These are phyloP conservation scores for Pestalotiopsis sp. DNA, from an alignment of 2,329 filamentous ascomycete species.

Conservation along the genomic window DNA sequence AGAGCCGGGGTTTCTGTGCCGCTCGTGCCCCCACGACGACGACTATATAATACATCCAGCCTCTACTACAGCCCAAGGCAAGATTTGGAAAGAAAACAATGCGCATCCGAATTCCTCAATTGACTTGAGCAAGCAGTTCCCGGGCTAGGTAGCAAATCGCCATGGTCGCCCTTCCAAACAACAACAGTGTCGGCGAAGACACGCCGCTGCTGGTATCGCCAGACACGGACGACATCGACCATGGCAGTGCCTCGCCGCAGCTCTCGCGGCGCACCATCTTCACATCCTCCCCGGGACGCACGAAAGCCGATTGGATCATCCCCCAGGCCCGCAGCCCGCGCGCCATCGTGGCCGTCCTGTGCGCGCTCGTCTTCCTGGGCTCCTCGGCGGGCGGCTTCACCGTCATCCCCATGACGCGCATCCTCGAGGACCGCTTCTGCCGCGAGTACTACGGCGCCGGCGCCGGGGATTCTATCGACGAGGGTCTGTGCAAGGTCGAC, in stretches of 20 bases:
- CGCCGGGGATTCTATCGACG: constrained; percentile 33
- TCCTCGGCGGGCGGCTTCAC: constrained; percentile 31
- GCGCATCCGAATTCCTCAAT: too few species aligned
- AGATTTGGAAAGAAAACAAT: too few species aligned
- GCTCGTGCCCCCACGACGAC: too few species aligned
- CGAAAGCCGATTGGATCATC: not conserved
- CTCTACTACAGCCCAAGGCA: too few species aligned
- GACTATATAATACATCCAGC: too few species aligned
- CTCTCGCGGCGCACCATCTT: not conserved
- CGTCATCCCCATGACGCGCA: constrained; percentile 34
- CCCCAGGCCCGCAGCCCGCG: constrained; percentile 10
- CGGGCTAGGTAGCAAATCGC: too few species aligned
- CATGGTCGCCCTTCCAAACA: too few species aligned
- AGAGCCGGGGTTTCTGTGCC: too few species aligned
- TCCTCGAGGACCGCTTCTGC: constrained; percentile 42
- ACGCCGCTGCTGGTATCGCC: too few species aligned
- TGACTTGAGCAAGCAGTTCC: too few species aligned
- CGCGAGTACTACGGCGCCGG: constrained; percentile 35
- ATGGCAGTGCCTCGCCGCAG: not conserved
- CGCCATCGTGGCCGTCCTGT: constrained; percentile 31
- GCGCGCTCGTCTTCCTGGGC: constrained; percentile 31
- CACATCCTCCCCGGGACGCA: not conserved
- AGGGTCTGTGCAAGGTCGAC: constrained; percentile 38
- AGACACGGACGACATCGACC: not conserved
- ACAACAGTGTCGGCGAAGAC: too few species aligned